phyloP scores from a whole-genome alignment of 495 filamentous ascomycete species.

The Aspergillus bridgeri region DNA sequence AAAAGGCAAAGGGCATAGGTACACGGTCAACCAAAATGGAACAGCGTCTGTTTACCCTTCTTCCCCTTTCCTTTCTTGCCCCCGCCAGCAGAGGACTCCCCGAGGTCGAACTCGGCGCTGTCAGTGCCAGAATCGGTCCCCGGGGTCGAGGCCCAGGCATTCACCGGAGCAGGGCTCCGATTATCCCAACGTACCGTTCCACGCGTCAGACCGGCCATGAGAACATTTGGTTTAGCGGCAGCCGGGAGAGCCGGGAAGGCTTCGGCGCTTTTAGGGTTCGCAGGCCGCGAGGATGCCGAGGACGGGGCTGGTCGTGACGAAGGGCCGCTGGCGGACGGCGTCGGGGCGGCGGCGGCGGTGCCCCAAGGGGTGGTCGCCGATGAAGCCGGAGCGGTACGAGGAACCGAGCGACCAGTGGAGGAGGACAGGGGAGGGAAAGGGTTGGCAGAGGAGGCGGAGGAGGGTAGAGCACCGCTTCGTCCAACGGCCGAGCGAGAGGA shows the following conservation, averaged over 20 bases:
- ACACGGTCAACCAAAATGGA: conserved; percentile 47
- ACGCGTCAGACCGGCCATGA: conserved; percentile 74
- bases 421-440: conserved; percentile 49
- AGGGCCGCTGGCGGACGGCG: conserved; percentile 29
- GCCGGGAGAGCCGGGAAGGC: conserved; percentile 81
- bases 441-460: conserved; percentile 29
- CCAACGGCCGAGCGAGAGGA: conserved; percentile 60
- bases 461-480: conserved; percentile 37
- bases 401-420: conserved; percentile 34
- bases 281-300: conserved; percentile 26
- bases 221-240: conserved; percentile 71
- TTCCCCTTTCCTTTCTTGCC: conserved; percentile 74
- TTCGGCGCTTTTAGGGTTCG: conserved; percentile 29
- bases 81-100: conserved; percentile 29
- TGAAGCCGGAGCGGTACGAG: conserved; percentile 27
- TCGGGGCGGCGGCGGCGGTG: conserved; percentile 26
- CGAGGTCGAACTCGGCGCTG: conserved; percentile 30
- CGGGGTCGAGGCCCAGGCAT: conserved; percentile 44
- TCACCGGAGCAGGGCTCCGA: conserved; percentile 33
- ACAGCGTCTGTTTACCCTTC: conserved; percentile 75
- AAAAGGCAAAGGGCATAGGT: not conserved
- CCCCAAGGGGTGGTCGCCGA: conserved; percentile 50
- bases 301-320: conserved; percentile 25
- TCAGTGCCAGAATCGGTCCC: conserved; percentile 12
- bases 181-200: conserved; percentile 69